phyloP scores from a whole-genome alignment of 2,329 filamentous ascomycete species.

The Fusarium buxicola region DNA sequence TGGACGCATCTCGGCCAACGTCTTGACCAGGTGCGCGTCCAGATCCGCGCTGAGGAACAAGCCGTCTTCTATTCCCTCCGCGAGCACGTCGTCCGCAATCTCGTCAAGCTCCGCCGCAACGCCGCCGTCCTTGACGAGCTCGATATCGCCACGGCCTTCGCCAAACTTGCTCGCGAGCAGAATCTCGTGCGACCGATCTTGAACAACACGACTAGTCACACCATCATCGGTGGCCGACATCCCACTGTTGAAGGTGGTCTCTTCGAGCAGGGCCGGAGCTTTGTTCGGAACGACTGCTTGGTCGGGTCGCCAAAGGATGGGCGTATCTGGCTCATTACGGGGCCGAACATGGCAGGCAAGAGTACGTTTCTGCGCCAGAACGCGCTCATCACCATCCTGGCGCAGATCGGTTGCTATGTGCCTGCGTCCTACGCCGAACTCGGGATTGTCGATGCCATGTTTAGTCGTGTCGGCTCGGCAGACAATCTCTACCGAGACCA shows the following conservation, averaged over 20 bases:
- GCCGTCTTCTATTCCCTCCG: conserved; percentile 81
- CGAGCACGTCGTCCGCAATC: conserved; percentile 79
- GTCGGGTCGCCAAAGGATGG: conserved; percentile 76
- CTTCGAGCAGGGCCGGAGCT: conserved; percentile 80
- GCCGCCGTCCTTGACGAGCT: conserved; percentile 93
- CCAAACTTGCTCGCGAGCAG: conserved; percentile 80
- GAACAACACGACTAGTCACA: conserved; percentile 73
- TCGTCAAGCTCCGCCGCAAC: conserved; percentile 89
- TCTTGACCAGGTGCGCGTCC: conserved; percentile 81
- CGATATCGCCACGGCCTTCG: conserved; percentile 89
- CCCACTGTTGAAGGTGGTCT: conserved; percentile 91
- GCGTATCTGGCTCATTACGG: conserved; percentile 74
- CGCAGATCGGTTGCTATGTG: conserved; percentile 92
- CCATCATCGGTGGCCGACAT: conserved; percentile 87
- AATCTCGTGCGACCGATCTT: conserved; percentile 79
- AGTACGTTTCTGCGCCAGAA: conserved; percentile 96
- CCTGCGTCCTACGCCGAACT: conserved; percentile 88
- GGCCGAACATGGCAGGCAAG: conserved; percentile 99
- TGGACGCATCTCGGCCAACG: conserved; percentile 86
- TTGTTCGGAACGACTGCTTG: conserved; percentile 87
- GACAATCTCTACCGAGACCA: conserved; percentile 96
- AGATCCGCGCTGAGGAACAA: conserved; percentile 87
- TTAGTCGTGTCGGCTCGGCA: conserved; percentile 91
- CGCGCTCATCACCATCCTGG: conserved; percentile 91
- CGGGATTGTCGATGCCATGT: conserved; percentile 94